Evolutionary conservation across 345 rosid genomes (phyloP).

Genomic region (Eucalyptus marginata): DNA sequence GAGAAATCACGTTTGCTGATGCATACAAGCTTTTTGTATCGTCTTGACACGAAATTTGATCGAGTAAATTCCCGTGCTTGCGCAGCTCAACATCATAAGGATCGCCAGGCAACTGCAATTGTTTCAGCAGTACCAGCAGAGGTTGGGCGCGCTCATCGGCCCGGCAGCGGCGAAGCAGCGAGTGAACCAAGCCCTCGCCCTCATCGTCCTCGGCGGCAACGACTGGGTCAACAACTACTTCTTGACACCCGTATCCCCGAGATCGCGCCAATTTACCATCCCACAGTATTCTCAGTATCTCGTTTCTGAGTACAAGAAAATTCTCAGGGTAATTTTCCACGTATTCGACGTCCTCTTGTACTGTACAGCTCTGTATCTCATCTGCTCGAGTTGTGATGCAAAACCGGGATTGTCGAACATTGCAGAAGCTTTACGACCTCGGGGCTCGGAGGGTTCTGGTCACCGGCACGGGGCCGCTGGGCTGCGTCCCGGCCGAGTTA

Average conservation of each 20-base stretch:
- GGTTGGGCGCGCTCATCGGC: slow-evolving; percentile 23
- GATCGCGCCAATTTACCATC: slow-evolving; percentile 32
- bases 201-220: slow-evolving; percentile 46
- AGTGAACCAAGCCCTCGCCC: slow-evolving; percentile 25
- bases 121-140: slow-evolving; percentile 29
- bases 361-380: neutral
- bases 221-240: slow-evolving; percentile 53
- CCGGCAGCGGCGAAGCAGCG: slow-evolving; percentile 6
- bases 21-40: neutral
- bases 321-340: slow-evolving; percentile 8
- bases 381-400: neutral
- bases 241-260: slow-evolving; percentile 22
- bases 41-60: neutral
- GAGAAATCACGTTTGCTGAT: neutral
- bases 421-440: slow-evolving; percentile 11
- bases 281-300: slow-evolving; percentile 15
- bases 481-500: slow-evolving; percentile 31
- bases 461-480: slow-evolving; percentile 43
- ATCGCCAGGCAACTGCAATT: slow-evolving; percentile 18
- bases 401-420: neutral
- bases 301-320: slow-evolving; percentile 37
- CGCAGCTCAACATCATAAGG: slow-evolving; percentile 26
- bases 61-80: neutral
- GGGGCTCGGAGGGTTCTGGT: slow-evolving; percentile 38
- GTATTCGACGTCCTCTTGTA: neutral